phyloP scores from a whole-genome alignment of 345 rosid species.

The Melaleuca alternifolia region DNA sequence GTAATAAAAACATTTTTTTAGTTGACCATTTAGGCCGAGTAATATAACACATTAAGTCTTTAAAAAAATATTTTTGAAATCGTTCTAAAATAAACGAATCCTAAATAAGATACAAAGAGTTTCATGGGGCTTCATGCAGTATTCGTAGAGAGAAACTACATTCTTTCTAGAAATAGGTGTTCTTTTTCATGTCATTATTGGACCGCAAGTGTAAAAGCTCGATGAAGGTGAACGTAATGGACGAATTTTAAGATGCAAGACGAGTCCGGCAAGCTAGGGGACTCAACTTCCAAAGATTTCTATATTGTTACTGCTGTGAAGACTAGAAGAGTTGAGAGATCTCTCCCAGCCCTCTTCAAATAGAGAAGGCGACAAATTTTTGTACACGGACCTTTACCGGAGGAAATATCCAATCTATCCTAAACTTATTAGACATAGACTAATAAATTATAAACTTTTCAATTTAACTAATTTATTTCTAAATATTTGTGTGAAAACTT shows the following conservation, averaged over 20 bases:
- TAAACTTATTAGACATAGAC: fast-evolving
- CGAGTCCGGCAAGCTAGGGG: not conserved
- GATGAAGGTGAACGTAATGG: not conserved
- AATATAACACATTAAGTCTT: not conserved
- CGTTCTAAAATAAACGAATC: not conserved
- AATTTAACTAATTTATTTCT: not conserved
- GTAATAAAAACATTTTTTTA: not conserved
- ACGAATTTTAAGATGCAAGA: not conserved
- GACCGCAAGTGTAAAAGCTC: not conserved
- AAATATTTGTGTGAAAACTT: not conserved
- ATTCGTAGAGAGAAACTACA: not conserved
- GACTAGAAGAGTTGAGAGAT: not conserved
- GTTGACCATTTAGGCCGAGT: not conserved
- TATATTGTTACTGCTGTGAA: not conserved
- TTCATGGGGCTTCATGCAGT: not conserved
- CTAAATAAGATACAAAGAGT: not conserved
- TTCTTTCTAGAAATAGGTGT: not conserved
- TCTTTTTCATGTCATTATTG: not conserved
- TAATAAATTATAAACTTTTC: not conserved
- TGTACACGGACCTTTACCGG: not conserved
- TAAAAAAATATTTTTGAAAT: not conserved
- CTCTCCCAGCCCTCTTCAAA: not conserved
- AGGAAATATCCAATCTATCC: not conserved
- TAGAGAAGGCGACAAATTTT: not conserved
- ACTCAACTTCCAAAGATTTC: not conserved